Evolutionary conservation across 495 filamentous ascomycete genomes (phyloP).

Genomic region (Chaetomidium leptoderma): DNA sequence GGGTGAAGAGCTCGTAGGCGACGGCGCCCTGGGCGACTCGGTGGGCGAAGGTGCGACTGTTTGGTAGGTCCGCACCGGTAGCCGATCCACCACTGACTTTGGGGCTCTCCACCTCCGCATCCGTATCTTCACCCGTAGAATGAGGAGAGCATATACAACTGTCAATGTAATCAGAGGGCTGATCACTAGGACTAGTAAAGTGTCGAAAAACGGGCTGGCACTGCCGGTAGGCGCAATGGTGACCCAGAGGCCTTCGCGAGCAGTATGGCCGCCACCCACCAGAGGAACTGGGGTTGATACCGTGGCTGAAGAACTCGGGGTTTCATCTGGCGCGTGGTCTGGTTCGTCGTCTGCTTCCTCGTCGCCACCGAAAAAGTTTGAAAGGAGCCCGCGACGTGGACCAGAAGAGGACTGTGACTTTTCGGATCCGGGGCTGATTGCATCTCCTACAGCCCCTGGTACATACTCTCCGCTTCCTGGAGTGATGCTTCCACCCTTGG

Average conservation of each 20-base stretch:
- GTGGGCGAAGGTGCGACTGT: conserved; percentile 64
- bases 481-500: not conserved
- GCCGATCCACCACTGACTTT: conserved; percentile 87
- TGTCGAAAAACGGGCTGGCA: conserved; percentile 94
- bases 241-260: conserved; percentile 87
- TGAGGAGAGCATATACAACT: conserved; percentile 84
- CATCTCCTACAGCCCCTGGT: conserved; percentile 26
- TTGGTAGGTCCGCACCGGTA: conserved; percentile 94
- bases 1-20: conserved; percentile 58
- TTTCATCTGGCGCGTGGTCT: conserved; percentile 12
- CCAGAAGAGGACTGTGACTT: conserved; percentile 24
- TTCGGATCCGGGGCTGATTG: conserved; percentile 21
- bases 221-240: conserved; percentile 87
- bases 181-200: conserved; percentile 84
- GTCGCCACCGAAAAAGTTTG: conserved; percentile 47
- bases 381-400: conserved; percentile 35
- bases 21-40: conserved; percentile 52
- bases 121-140: conserved; percentile 84
- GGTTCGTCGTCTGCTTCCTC: conserved; percentile 31
- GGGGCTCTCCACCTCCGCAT: conserved; percentile 91
- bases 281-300: conserved; percentile 9
- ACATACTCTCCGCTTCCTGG: conserved; percentile 68
- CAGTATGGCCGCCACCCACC: conserved; percentile 32
- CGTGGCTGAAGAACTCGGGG: not conserved
- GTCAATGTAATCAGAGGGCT: conserved; percentile 89